Evolutionary conservation across 805 yeast genomes (phyloP), one percentile per base, ranked within the genome.

Genomic region (Metschnikowia rubicola): DNA sequence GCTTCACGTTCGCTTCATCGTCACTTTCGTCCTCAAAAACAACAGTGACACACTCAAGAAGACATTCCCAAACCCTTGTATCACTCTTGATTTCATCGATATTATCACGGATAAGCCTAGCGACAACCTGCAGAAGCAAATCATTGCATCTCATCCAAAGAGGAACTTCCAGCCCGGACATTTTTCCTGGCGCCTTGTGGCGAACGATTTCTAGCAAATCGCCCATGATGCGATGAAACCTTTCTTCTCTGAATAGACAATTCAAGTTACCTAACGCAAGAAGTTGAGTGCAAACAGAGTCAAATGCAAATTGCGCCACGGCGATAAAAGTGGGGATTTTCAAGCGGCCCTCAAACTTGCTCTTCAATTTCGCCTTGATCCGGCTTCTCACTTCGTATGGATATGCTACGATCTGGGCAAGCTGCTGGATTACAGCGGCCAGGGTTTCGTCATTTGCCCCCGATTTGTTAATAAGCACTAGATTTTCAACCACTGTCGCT

Each of bases 301-400:
- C 61, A 39, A 79, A 65, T 0, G 85, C 71, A 13, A 59, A 56
- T 43, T 73, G 74, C 54, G 90, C 77, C 1, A 81, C 66, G 0
- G 87, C 82, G 30, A 79, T 73, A 56, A 86, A 86, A 0, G 86
- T 74, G 3, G 91, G 88, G 30, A 84, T 74, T 42, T 78, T 75
- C 55, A 55, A 61, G 52, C 47, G 71, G 41, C 49, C 66, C 43
- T 47, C 69, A 37, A 61, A 59, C 56, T 57, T 67, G 66, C 63
- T 66, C 65, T 26, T 51, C 32, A 85, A 60, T 56, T 84, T 84
- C 47, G 71, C 74, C 43, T 77, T 74, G 36, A 85, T 84, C 46
- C 82, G 66, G 17, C 71, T 74, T 48, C 86, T 70, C 0, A 82
- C 78, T 4, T 80, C 81, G 59, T 80, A 84, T 2, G 91, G 90